Evolutionary conservation across 139 green algal genomes (phyloP).

Genomic region (Micromonas pusilla): DNA sequence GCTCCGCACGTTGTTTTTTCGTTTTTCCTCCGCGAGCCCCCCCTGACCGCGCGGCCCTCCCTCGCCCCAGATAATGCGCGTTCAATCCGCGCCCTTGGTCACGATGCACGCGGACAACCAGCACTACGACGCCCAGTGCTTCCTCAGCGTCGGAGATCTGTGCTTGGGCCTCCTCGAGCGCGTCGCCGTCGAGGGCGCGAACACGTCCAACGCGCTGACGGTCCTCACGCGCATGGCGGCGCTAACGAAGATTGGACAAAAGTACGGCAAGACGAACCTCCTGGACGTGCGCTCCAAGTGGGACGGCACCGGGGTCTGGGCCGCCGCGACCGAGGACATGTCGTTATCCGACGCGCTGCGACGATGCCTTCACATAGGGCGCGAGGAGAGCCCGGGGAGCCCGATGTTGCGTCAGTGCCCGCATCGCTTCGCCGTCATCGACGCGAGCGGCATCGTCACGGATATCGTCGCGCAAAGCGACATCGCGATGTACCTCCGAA

Average conservation of each 20-base stretch:
- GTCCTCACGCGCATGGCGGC: neutral
- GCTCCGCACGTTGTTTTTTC: too few relatives aligned
- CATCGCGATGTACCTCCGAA: constrained; percentile 16
- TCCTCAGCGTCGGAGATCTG: constrained; percentile 2
- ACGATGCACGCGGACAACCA: neutral
- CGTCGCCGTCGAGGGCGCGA: neutral
- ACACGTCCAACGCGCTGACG: neutral
- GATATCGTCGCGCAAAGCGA: constrained; percentile 5
- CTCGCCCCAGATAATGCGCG: neutral
- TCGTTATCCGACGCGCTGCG: neutral
- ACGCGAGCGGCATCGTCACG: neutral
- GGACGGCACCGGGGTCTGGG: constrained; percentile 10
- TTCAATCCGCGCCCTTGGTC: neutral
- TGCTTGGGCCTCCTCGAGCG: neutral
- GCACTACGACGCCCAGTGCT: constrained; percentile 4
- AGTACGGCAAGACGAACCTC: neutral
- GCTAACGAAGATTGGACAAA: neutral
- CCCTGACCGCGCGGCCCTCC: too few relatives aligned
- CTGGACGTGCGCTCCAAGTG: neutral
- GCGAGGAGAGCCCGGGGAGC: neutral
- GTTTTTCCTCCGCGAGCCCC: too few relatives aligned
- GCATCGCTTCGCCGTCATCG: constrained; percentile 8
- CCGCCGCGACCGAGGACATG: neutral
- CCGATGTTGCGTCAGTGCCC: neutral
- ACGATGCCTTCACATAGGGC: constrained; percentile 1